These are phyloP conservation scores for Lactuca saligna DNA, from an alignment of 129 eudicot species.

Conservation along the genomic window DNA sequence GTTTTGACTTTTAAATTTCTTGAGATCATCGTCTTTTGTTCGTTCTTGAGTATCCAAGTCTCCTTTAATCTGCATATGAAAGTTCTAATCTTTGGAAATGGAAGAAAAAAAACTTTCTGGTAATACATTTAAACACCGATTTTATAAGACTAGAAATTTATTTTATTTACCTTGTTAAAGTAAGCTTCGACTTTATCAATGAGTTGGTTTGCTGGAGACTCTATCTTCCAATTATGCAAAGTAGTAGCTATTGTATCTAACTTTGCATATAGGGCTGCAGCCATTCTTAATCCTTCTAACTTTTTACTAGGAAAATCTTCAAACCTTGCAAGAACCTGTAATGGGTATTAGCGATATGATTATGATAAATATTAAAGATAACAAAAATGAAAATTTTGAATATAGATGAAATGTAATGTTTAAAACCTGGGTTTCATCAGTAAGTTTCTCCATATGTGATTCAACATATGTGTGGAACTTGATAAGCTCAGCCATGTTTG, in stretches of 20 bases:
- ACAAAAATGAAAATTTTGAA: neutral
- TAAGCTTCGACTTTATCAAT: constrained; percentile 50
- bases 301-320: constrained; percentile 56
- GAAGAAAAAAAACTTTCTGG: neutral
- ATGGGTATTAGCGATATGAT: neutral
- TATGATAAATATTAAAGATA: neutral
- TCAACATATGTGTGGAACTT: constrained; percentile 70
- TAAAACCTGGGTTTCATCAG: constrained; percentile 72
- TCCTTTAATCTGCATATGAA: constrained; percentile 51
- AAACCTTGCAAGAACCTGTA: constrained; percentile 48
- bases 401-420: neutral
- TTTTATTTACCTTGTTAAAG: constrained; percentile 56
- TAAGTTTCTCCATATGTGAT: constrained; percentile 67
- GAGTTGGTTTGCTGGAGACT: constrained; percentile 45
- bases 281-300: constrained; percentile 63
- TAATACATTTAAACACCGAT: neutral
- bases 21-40: constrained; percentile 70
- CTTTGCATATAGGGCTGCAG: constrained; percentile 48
- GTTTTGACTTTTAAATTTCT: constrained; percentile 60
- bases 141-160: neutral
- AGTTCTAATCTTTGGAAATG: constrained; percentile 11
- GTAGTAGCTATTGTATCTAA: constrained; percentile 40
- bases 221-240: constrained; percentile 51
- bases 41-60: constrained; percentile 66
- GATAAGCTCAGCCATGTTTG: constrained; percentile 72